A percentile compares a stretch with the other conserved stretches of the same genome.
Conservation (phyloP, 352 stramenopile species). For the Globisporangium nagaii region DNA sequence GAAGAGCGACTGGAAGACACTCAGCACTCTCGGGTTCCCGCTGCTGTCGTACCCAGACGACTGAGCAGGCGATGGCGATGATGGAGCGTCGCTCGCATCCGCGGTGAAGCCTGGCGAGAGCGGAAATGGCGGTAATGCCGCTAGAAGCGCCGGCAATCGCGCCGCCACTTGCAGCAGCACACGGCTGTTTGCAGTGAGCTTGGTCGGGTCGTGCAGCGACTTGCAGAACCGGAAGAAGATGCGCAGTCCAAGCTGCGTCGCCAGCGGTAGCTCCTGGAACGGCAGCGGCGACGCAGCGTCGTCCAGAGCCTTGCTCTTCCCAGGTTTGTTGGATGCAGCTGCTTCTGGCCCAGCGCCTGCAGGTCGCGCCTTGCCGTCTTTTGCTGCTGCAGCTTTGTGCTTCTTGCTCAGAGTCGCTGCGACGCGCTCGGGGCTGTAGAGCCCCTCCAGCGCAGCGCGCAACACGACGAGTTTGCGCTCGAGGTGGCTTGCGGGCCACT, state of each 20-base stretch:
- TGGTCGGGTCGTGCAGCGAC: constrained; percentile 29
- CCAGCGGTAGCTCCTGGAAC: constrained; percentile 31
- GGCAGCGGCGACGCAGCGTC: constrained; percentile 14
- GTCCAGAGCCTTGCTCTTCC: background rate
- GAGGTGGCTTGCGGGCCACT: constrained; percentile 18
- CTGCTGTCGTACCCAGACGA: background rate
- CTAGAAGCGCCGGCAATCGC: constrained; percentile 56
- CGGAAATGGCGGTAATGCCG: constrained; percentile 39
- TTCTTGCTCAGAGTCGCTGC: background rate
- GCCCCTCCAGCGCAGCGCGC: constrained; percentile 16
- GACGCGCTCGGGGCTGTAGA: constrained; percentile 10
- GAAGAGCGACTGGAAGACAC: constrained; percentile 56
- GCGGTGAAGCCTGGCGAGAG: constrained; percentile 41
- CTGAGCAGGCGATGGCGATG: too few species aligned
- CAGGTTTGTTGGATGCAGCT: background rate
- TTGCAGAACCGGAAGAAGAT: constrained; percentile 69
- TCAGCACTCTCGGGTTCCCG: constrained; percentile 11
- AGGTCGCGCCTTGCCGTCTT: background rate
- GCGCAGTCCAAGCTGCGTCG: constrained; percentile 51
- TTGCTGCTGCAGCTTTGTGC: background rate
- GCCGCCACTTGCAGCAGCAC: constrained; percentile 42
- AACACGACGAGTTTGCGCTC: constrained; percentile 40
- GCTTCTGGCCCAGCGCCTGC: background rate
- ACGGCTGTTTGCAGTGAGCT: constrained; percentile 18
- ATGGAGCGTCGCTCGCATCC: background rate